Evolutionary conservation across 805 yeast species (phyloP), one percentile per base, ranked within the genome.

Genomic region (Wickerhamiella domercqiae): DNA sequence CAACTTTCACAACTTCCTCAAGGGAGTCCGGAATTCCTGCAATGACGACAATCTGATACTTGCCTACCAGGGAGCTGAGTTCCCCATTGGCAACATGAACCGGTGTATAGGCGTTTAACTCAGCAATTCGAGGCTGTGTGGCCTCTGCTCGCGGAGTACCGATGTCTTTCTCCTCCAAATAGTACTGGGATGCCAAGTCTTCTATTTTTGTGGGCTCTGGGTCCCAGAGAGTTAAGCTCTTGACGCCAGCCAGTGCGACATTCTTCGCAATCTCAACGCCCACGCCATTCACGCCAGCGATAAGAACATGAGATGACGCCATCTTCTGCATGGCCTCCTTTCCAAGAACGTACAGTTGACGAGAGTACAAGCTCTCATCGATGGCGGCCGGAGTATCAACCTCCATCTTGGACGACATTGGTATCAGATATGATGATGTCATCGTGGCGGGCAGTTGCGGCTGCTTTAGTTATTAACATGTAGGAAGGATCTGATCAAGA

Each of bases 221-320:
- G 54, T 90, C 99, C 56, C 77, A 82, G 22, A 90, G 59, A 5
- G 93, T 66, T 49, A 90, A 63, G 6, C 93, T 77, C 63, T 90
- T 90, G 50, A 90, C 98, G 52, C 99, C 99, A 2, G 98, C 98
- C 28, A 90, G 67, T 0, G 94, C 93, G 39, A 90, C 83, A 59
- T 90, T 90, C 62, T 90, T 90, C 18, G 98, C 96, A 40, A 90
- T 83, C 61, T 90, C 99, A 31, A 82, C 70, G 52, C 99, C 99
- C 34, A 90, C 64, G 34, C 99, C 99, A 54, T 74, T 77, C 39
- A 87, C 21, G 3, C 99, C 98, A 45, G 86, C 72, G 34, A 90
- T 68, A 35, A 90, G 70, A n/a, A 90, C 95, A 50, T 80, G 83
- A 19, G 97, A 84, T 47, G 72, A 68, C 52, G 86, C 94, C 96